phyloP scores from a whole-genome alignment of 257 asterid species.

The Craterostigma plantagineum region DNA sequence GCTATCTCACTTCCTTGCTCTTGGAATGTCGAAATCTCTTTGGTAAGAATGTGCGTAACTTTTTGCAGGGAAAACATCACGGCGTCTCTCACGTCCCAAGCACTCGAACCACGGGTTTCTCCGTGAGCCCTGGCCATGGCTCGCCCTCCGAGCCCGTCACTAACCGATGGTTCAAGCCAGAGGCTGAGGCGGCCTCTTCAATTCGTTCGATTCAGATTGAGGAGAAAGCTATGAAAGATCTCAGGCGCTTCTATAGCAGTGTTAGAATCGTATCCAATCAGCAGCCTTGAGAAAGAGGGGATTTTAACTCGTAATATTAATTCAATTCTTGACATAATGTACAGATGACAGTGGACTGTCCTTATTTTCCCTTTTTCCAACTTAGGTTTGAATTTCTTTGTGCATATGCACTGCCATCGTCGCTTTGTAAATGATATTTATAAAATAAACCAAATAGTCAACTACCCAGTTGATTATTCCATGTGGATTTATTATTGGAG shows the following conservation, averaged over 20 bases:
- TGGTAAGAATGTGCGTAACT: too few species aligned
- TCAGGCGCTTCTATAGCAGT: slow-evolving; percentile 70
- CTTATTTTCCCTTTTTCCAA: background rate
- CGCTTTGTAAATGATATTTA: too few species aligned
- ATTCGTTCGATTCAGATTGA: slow-evolving; percentile 82
- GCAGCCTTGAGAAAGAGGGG: slow-evolving; percentile 16
- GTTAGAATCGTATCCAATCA: slow-evolving; percentile 72
- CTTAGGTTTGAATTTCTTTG: too few species aligned
- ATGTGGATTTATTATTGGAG: too few species aligned
- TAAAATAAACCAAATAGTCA: too few species aligned
- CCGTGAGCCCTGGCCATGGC: slow-evolving; percentile 49
- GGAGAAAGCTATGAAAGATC: slow-evolving; percentile 87
- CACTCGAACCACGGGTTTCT: slow-evolving; percentile 56
- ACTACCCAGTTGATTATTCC: too few species aligned
- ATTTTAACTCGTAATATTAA: background rate
- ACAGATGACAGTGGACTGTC: background rate
- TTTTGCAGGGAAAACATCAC: slow-evolving; percentile 19
- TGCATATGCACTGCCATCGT: too few species aligned
- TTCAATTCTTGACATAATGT: background rate
- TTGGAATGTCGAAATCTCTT: too few species aligned
- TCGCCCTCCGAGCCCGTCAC: slow-evolving; percentile 51
- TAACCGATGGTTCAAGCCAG: slow-evolving; percentile 93
- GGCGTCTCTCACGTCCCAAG: slow-evolving; percentile 54
- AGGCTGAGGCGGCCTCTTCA: slow-evolving; percentile 48
- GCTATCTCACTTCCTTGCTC: too few species aligned